Evolutionary conservation across 768 basidiomycete genomes (phyloP).

Genomic region (Heimioporus sp.): DNA sequence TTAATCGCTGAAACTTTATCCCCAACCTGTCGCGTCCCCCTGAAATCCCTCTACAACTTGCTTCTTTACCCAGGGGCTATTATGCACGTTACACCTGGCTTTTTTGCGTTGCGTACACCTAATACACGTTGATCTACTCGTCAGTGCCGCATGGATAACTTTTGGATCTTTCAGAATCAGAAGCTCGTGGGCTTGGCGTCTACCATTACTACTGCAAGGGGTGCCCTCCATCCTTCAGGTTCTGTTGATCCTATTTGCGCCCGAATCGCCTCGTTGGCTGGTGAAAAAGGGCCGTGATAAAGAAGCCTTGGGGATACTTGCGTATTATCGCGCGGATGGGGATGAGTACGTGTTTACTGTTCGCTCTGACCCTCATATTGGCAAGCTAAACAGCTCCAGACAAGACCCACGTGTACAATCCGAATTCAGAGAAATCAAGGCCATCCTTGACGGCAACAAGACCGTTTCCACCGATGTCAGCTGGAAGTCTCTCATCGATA

Average conservation of each 20-base stretch:
- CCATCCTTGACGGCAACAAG: conserved; percentile 68
- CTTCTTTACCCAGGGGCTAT: conserved; percentile 87
- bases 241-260: conserved; percentile 60
- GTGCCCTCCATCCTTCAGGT: conserved; percentile 69
- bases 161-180: conserved; percentile 74
- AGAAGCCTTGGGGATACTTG: conserved; percentile 64
- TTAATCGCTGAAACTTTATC: conserved; percentile 83
- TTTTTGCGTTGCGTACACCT: background rate
- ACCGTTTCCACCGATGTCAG: conserved; percentile 55
- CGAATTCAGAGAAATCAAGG: conserved; percentile 80
- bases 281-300: conserved; percentile 70
- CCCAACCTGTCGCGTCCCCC: conserved; percentile 74
- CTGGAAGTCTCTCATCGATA: conserved; percentile 67
- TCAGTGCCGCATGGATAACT: conserved; percentile 76
- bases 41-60: conserved; percentile 79
- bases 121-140: background rate
- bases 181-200: conserved; percentile 77
- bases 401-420: conserved; percentile 67
- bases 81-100: conserved; percentile 41
- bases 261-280: conserved; percentile 86
- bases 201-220: conserved; percentile 77
- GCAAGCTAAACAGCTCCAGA: conserved; percentile 23
- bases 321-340: conserved; percentile 82
- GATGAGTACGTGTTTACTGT: conserved; percentile 42
- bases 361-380: background rate